These are phyloP conservation scores for Postia placenta DNA, from an alignment of 768 basidiomycete species.

Conservation along the genomic window DNA sequence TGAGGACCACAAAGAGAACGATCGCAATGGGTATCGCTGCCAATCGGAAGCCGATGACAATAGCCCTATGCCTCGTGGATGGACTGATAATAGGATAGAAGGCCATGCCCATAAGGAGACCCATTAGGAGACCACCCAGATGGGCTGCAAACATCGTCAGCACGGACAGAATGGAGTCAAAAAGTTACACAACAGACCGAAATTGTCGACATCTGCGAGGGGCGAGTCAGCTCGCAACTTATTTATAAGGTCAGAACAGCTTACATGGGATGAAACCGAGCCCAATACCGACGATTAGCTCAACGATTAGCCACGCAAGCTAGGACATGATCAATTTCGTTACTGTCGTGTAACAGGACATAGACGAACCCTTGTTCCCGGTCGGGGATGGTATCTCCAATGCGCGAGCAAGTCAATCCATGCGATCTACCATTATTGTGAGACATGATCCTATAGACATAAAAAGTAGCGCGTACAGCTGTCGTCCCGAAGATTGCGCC, in stretches of 20 bases:
- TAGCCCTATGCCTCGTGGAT: constrained; percentile 62
- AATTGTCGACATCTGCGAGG: constrained; percentile 77
- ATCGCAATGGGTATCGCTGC: constrained; percentile 70
- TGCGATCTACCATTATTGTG: constrained; percentile 39
- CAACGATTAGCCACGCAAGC: constrained; percentile 81
- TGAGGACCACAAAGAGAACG: constrained; percentile 76
- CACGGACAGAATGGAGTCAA: not conserved
- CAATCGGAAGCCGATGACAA: constrained; percentile 70
- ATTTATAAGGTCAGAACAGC: too few relatives aligned
- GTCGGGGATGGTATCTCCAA: constrained; percentile 85
- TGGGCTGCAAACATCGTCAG: constrained; percentile 49
- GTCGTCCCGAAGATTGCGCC: constrained; percentile 90
- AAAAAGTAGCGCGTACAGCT: constrained; percentile 41
- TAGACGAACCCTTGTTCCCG: constrained; percentile 61
- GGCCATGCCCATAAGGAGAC: constrained; percentile 73
- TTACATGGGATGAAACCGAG: constrained; percentile 80
- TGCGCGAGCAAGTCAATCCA: constrained; percentile 91
- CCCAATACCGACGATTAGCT: constrained; percentile 81
- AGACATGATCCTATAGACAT: not conserved
- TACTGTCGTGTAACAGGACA: too few relatives aligned
- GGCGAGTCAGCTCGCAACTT: too few relatives aligned
- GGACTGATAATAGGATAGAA: constrained; percentile 88
- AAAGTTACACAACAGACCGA: constrained; percentile 41
- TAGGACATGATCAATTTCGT: constrained; percentile 26
- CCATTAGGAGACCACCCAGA: constrained; percentile 83